These are phyloP conservation scores for Xylaria sp. DNA, from an alignment of 2,329 filamentous ascomycete species.

Conservation along the genomic window DNA sequence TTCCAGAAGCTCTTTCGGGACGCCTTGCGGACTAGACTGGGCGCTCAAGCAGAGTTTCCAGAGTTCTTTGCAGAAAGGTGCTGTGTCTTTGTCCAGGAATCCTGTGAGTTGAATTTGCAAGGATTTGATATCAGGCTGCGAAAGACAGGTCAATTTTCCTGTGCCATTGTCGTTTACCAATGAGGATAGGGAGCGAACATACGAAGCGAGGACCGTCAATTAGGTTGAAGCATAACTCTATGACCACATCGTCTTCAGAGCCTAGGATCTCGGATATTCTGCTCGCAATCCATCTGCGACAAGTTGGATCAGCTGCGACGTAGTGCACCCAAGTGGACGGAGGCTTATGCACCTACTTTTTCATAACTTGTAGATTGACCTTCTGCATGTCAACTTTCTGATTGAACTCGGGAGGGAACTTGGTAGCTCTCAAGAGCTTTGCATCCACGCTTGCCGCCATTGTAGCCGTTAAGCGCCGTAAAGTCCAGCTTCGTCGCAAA, in stretches of 20 bases:
- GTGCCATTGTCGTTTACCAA: background rate
- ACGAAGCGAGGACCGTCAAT: conserved; percentile 41
- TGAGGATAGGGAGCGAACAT: conserved; percentile 14
- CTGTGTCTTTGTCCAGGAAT: conserved; percentile 92
- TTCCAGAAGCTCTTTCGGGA: conserved; percentile 93
- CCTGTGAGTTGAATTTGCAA: conserved; percentile 95
- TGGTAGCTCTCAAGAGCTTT: conserved; percentile 89
- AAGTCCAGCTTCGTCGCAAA: background rate
- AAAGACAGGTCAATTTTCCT: conserved; percentile 17
- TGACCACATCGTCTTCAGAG: conserved; percentile 95
- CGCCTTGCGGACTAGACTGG: conserved; percentile 86
- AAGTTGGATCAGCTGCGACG: conserved; percentile 33
- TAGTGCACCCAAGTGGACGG: conserved; percentile 4
- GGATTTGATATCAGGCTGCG: conserved; percentile 91
- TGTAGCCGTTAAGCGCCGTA: background rate
- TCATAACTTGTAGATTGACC: conserved; percentile 97
- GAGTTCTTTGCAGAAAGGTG: conserved; percentile 89
- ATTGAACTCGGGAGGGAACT: conserved; percentile 92
- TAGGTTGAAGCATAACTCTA: conserved; percentile 74
- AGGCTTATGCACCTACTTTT: conserved; percentile 73
- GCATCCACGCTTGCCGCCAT: conserved; percentile 90
- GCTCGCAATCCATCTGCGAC: conserved; percentile 86
- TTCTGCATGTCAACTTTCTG: conserved; percentile 97
- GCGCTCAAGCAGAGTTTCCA: conserved; percentile 94
- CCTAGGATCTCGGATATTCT: conserved; percentile 88